phyloP scores from a whole-genome alignment of 2,329 filamentous ascomycete genomes.

The Biscogniauxia marginata region DNA sequence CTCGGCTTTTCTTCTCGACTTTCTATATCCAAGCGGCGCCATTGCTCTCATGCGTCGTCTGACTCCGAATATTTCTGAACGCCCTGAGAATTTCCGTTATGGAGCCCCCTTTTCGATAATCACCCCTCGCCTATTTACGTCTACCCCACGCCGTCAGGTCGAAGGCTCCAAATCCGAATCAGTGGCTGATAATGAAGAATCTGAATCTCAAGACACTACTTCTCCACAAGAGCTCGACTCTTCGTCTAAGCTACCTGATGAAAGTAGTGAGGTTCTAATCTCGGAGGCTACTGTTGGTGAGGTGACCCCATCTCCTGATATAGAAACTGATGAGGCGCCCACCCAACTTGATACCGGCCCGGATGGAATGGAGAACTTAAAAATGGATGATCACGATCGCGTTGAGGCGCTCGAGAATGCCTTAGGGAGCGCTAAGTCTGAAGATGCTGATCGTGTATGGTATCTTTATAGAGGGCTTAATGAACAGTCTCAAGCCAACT shows the following conservation, averaged over 20 bases:
- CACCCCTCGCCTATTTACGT: slow-evolving; percentile 26
- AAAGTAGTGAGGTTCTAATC: background rate
- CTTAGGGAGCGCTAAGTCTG: slow-evolving; percentile 14
- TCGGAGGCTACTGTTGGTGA: background rate
- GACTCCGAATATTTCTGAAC: slow-evolving; percentile 19
- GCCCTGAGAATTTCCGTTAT: slow-evolving; percentile 28
- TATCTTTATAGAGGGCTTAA: slow-evolving; percentile 40
- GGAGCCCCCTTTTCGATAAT: slow-evolving; percentile 19
- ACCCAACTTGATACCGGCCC: background rate
- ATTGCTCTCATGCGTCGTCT: slow-evolving; percentile 41
- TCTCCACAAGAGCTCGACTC: background rate
- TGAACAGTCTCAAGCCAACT: slow-evolving; percentile 25
- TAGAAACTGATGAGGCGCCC: background rate
- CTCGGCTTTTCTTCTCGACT: slow-evolving; percentile 54
- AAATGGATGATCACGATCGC: slow-evolving; percentile 7
- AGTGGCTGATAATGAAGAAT: background rate
- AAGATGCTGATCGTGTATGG: slow-evolving; percentile 42
- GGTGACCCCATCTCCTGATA: background rate
- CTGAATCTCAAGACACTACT: background rate
- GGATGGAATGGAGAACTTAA: background rate
- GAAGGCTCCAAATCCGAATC: slow-evolving; percentile 2
- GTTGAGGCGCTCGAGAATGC: slow-evolving; percentile 17
- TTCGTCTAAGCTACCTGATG: background rate
- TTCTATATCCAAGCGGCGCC: slow-evolving; percentile 51
- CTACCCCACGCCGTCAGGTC: slow-evolving; percentile 16